Percentiles rank a stretch among this genome's conserved stretches.
Conservation (phyloP, 768 basidiomycete species). For the Termitomyces eurrhizus region DNA sequence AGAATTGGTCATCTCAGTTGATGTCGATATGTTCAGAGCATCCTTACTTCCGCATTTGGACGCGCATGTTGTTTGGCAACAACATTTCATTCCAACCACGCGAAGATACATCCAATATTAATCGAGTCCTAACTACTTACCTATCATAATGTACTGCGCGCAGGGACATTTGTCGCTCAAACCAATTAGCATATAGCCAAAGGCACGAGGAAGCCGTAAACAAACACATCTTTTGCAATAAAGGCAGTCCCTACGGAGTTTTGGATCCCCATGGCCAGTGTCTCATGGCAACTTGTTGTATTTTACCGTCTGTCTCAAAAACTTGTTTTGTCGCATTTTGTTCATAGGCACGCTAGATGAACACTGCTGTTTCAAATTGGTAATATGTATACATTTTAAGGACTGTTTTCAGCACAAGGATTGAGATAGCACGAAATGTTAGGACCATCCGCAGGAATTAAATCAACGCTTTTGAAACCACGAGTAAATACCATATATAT, state of each 20-base stretch:
- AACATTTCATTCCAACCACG: not conserved
- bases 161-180: not conserved
- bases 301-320: not conserved
- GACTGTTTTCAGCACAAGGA: not conserved
- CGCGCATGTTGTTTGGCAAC: conserved; percentile 11
- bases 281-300: not conserved
- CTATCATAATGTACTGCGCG: too few species aligned
- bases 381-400: not conserved
- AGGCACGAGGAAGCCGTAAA: not conserved
- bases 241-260: not conserved
- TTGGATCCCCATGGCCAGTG: not conserved
- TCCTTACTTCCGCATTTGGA: not conserved
- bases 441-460: not conserved
- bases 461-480: not conserved
- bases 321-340: not conserved
- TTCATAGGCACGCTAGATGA: not conserved
- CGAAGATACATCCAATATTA: too few species aligned
- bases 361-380: not conserved
- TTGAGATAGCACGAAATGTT: not conserved
- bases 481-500: not conserved
- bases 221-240: not conserved
- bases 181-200: not conserved
- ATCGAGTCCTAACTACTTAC: too few species aligned
- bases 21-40: not conserved
- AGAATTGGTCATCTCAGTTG: conserved; percentile 19